Base-by-base conservation (phyloP, 1,284 basidiomycete genomes). In the Fomes fomentarius region DNA sequence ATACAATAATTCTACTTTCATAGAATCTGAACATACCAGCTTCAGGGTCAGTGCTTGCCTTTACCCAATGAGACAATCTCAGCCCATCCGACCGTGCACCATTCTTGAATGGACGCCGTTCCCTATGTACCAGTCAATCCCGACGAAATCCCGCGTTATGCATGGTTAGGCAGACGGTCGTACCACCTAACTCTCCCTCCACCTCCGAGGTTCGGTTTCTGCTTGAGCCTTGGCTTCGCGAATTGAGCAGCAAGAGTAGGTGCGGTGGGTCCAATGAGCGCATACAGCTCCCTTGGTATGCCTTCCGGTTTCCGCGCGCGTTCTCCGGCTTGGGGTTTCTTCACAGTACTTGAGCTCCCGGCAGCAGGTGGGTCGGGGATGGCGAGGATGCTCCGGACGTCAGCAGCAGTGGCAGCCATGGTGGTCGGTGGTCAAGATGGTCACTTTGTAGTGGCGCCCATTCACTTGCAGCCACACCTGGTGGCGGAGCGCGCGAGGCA, bases 261-360 rank as follows among this genome's bases (percentile, higher is more conserved):
- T 5, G 90, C 89, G 52, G 93, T 92, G 62, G 94, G 87, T 17
- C 96, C 97, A 60, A 99, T 96, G 56, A 99, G 83, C 0, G 93
- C 89, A 71, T 93, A 98, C 2, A 99, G 80, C 72, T 98, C 96
- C 60, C 95, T 81, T 0, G 94, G 90, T 61, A 98, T 96, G 22
- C 96, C 96, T 30, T 94, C 92, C 1, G 90, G 91, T 71, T 92
- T 93, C 64, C 80, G 78, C 33, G 64, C 57, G 39, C 66, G 66
- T 50, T 67, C 69, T 3, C 76, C 56, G 0, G 76, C 63, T 17
- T 66, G 57, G 8, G 74, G 63, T 21, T 70, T 37, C 38, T 72
- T 71, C 58, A 79, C 80, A 54, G 66, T 69, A 35, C 77, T 76
- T 14, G 77, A 73, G 2, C 75, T 75, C 33, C 71, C 76, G 30